Evolutionary conservation across 1,284 basidiomycete species (phyloP).

Genomic region (Cryptococcus jaspeensis): DNA sequence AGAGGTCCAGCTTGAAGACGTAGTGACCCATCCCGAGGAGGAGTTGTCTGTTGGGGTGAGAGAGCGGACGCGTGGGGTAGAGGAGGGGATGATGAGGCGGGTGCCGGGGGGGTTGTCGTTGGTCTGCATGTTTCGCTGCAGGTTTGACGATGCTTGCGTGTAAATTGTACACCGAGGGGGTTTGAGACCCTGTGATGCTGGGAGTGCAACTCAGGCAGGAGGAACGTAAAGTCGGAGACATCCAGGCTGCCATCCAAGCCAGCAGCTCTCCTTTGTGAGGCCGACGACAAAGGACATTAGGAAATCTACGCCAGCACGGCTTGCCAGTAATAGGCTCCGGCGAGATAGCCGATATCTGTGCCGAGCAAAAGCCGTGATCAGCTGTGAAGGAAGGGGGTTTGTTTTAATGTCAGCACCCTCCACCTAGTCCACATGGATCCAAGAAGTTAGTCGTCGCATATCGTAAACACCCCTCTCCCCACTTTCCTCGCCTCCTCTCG

Average conservation of each 20-base stretch:
- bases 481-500: too few species aligned
- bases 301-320: too few species aligned
- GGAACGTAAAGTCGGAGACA: not conserved
- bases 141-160: too few species aligned
- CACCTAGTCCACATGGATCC: not conserved
- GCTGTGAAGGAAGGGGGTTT: too few species aligned
- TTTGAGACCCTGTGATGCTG: not conserved
- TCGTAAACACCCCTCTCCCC: too few species aligned
- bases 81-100: not conserved
- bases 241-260: not conserved
- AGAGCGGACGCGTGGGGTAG: not conserved
- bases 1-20: constrained; percentile 9
- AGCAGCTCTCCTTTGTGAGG: constrained; percentile 5
- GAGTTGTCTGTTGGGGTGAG: constrained; percentile 6
- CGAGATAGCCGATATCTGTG: too few species aligned
- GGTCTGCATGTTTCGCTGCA: too few species aligned
- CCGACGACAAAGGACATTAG: constrained; percentile 5
- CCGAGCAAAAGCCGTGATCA: too few species aligned
- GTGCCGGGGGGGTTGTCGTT: not conserved
- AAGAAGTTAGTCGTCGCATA: too few species aligned
- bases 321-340: too few species aligned
- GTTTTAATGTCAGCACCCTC: not conserved
- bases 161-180: not conserved
- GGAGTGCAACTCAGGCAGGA: not conserved
- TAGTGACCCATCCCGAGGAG: constrained; percentile 17